Percentiles rank a stretch among this genome's conserved stretches.
phyloP scores from a whole-genome alignment of 2,329 filamentous ascomycete species.

The Fusarium nanum region DNA sequence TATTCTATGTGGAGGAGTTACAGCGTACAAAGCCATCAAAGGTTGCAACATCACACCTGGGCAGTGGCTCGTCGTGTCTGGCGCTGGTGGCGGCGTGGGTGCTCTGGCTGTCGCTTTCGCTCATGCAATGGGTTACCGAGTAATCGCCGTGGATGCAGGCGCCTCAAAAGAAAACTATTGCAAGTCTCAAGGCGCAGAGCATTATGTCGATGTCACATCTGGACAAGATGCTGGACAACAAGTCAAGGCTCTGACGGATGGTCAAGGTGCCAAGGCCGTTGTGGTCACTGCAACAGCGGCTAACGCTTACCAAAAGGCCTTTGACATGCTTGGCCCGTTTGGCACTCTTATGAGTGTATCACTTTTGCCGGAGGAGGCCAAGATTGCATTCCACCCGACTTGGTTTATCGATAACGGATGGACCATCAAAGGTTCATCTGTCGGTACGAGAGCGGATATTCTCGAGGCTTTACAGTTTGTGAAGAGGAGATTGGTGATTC shows the following conservation, averaged over 20 bases:
- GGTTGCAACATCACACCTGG: slow-evolving; percentile 48
- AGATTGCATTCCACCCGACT: slow-evolving; percentile 50
- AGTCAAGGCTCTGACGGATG: slow-evolving; percentile 29
- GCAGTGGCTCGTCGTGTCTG: slow-evolving; percentile 53
- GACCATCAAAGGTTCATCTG: slow-evolving; percentile 51
- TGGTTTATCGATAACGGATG: slow-evolving; percentile 52
- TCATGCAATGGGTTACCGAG: slow-evolving; percentile 56
- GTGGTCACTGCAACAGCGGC: slow-evolving; percentile 49
- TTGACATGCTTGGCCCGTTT: slow-evolving; percentile 47
- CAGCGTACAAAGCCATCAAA: slow-evolving; percentile 57
- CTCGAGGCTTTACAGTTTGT: slow-evolving; percentile 57
- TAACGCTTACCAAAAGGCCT: slow-evolving; percentile 51
- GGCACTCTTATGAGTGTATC: slow-evolving; percentile 56
- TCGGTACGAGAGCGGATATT: slow-evolving; percentile 54
- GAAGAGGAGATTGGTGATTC: slow-evolving; percentile 24
- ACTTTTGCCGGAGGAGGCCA: slow-evolving; percentile 47
- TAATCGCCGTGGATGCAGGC: slow-evolving; percentile 54
- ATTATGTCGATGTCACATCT: slow-evolving; percentile 52
- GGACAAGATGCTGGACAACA: slow-evolving; percentile 15
- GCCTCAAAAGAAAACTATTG: slow-evolving; percentile 48
- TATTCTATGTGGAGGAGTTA: slow-evolving; percentile 57
- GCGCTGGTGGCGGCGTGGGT: slow-evolving; percentile 56
- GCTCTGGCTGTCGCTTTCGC: slow-evolving; percentile 55
- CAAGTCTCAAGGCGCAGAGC: slow-evolving; percentile 51
- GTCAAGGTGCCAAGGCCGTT: slow-evolving; percentile 41